Evolutionary conservation across 139 green algal species (phyloP).

Genomic region (Chlamydomonas sp.): DNA sequence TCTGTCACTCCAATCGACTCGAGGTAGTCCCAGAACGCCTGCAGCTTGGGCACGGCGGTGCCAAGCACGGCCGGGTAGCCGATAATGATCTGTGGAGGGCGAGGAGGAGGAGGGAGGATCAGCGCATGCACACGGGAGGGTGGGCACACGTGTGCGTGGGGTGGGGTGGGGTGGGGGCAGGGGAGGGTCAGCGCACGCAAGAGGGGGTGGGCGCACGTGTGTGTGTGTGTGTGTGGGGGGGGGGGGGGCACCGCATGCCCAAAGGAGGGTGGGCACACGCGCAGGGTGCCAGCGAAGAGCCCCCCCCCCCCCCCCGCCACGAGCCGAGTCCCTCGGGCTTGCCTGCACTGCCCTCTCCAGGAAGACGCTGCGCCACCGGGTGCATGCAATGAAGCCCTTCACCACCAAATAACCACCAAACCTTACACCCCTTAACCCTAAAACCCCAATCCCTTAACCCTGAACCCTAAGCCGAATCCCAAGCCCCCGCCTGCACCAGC

Average conservation of each 20-base stretch:
- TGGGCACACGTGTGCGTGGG: neutral
- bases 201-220: neutral
- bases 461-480: no score
- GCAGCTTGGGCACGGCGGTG: conserved; percentile 55
- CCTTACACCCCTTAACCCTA: no score
- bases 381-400: no score
- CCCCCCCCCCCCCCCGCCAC: no score
- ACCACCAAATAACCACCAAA: no score
- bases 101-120: neutral
- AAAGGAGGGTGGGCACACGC: neutral
- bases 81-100: conserved; percentile 47
- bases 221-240: neutral
- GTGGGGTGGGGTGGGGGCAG: neutral
- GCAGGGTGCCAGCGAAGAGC: no score
- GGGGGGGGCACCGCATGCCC: neutral
- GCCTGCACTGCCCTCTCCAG: no score
- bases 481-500: no score
- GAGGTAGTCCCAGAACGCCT: conserved; percentile 57
- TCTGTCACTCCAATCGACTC: conserved; percentile 15
- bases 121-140: neutral
- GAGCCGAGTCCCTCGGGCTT: no score
- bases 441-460: no score
- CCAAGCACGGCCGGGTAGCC: conserved; percentile 58
- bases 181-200: no score
- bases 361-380: no score